phyloP scores from a whole-genome alignment of 2,329 filamentous ascomycete species.

The Septoria linicola region DNA sequence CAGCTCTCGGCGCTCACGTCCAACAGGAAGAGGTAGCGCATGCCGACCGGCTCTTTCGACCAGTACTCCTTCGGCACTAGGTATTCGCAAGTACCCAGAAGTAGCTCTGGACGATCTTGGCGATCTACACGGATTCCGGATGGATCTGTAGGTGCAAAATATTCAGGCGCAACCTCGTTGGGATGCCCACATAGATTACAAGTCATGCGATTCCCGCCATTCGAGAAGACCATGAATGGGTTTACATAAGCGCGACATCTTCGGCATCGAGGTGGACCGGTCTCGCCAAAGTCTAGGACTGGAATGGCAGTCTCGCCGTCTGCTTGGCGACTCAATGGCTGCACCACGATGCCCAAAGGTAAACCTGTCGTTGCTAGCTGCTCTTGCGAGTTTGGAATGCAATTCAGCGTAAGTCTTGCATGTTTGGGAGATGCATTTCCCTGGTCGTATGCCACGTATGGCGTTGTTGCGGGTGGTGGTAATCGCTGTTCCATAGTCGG shows the following conservation, averaged over 20 bases:
- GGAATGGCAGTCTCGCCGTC: slow-evolving; percentile 84
- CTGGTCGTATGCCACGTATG: slow-evolving; percentile 92
- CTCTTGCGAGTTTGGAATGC: slow-evolving; percentile 80
- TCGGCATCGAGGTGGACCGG: slow-evolving; percentile 84
- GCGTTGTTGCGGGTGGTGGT: slow-evolving; percentile 81
- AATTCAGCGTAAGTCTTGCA: slow-evolving; percentile 87
- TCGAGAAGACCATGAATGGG: slow-evolving; percentile 96
- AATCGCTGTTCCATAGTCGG: slow-evolving; percentile 94
- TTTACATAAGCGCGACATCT: slow-evolving; percentile 97
- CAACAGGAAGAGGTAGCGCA: slow-evolving; percentile 87
- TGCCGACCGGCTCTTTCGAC: slow-evolving; percentile 85
- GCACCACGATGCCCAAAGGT: slow-evolving; percentile 82
- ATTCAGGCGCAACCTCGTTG: slow-evolving; percentile 88
- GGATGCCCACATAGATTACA: slow-evolving; percentile 98
- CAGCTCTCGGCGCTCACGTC: slow-evolving; percentile 90
- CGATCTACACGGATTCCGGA: slow-evolving; percentile 85
- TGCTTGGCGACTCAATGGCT: slow-evolving; percentile 80
- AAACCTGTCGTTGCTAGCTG: slow-evolving; percentile 76
- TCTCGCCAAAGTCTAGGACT: slow-evolving; percentile 90
- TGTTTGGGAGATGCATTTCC: slow-evolving; percentile 96
- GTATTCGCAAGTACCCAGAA: slow-evolving; percentile 90
- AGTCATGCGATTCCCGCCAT: slow-evolving; percentile 92
- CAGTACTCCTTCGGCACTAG: slow-evolving; percentile 98
- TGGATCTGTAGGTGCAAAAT: slow-evolving; percentile 87
- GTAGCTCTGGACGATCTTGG: slow-evolving; percentile 83